Evolutionary conservation across 176 grass and related monocot species (phyloP), one percentile per base, ranked within the genome.

Genomic region (Avena atlantica): DNA sequence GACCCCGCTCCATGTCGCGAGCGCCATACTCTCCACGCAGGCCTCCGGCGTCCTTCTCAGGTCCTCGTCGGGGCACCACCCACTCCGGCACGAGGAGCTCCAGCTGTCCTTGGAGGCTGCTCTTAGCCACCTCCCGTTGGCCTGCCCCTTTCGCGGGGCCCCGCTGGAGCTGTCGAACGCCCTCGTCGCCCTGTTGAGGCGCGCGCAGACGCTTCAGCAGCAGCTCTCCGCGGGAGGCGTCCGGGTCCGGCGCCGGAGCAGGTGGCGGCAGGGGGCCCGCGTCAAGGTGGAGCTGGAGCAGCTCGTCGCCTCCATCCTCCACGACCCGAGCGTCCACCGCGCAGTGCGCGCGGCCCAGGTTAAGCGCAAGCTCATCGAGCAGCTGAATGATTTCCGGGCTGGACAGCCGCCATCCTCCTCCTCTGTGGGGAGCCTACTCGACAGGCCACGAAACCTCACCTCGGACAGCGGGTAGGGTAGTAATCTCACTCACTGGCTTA

Each of bases 261-360:
- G 36, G 36, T 36, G 36, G 36, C 36, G 36, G 36, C 2, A 36
- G 36, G 17, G 55, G 9, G 75, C 75, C 6, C 78, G 84, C 8
- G 89, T 89, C 78, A 91, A 94, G 92, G 84, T 94, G 3, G 90
- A 91, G 81, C 84, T 97, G 11, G 95, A 97, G 84, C 86, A 97
- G 83, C 88, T 97, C 84, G 78, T 92, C 50, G 60, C 92, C 83
- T 94, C 95, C 68, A 97, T 97, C 85, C 86, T 97, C 21, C 90
- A 97, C 11, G 95, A 97, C 70, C 95, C 95, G 5, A 94, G 92
- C 77, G 88, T 97, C 23, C 91, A 84, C 76, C 74, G 92, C 64
- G 90, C 94, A 52, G 94, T 97, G 95, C 83, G 84, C 23, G 88
- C 91, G 92, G 90, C 95, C 36, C 36, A 36, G 36, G 36, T 4